phyloP scores from a whole-genome alignment of 176 grass and related monocot species.

The Tillandsia leiboldiana region DNA sequence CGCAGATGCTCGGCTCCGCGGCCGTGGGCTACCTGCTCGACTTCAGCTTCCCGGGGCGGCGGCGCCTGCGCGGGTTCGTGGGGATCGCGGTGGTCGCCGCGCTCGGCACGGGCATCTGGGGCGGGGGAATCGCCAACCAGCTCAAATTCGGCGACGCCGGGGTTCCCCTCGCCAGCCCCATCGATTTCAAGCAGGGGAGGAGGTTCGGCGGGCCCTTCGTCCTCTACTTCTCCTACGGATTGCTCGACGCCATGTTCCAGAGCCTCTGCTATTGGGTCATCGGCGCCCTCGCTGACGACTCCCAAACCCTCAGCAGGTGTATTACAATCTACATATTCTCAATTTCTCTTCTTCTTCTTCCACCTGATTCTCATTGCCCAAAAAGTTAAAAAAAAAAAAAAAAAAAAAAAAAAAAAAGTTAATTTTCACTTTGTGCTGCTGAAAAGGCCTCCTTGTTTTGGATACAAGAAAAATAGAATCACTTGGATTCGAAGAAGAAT shows the following conservation, averaged over 20 bases:
- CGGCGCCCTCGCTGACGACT: constrained; percentile 54
- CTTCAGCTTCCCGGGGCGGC: constrained; percentile 55
- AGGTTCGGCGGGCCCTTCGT: constrained; percentile 45
- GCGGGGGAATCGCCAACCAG: constrained; percentile 62
- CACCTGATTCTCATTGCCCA: not conserved
- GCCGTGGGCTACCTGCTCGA: constrained; percentile 67
- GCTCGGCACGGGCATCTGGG: constrained; percentile 76
- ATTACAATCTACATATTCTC: no score
- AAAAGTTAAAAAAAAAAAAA: no score
- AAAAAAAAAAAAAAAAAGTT: no score
- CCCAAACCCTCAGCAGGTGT: constrained; percentile 61
- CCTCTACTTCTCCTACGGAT: constrained; percentile 85
- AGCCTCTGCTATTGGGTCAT: constrained; percentile 96
- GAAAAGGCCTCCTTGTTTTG: no score
- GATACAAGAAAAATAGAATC: no score
- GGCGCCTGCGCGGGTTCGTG: constrained; percentile 40
- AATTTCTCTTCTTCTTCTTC: not conserved
- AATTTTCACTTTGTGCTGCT: no score
- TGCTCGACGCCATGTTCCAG: constrained; percentile 96
- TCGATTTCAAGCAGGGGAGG: constrained; percentile 59
- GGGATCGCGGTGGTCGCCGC: constrained; percentile 36
- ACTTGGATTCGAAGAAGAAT: not conserved
- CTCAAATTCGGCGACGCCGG: constrained; percentile 20
- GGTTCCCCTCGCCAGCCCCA: not conserved
- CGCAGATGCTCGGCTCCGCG: constrained; percentile 77